A percentile compares a stretch with the other conserved stretches of the same genome.
Conservation (phyloP, 2,329 filamentous ascomycete species). For the Ophiostoma novo-ulmi region DNA sequence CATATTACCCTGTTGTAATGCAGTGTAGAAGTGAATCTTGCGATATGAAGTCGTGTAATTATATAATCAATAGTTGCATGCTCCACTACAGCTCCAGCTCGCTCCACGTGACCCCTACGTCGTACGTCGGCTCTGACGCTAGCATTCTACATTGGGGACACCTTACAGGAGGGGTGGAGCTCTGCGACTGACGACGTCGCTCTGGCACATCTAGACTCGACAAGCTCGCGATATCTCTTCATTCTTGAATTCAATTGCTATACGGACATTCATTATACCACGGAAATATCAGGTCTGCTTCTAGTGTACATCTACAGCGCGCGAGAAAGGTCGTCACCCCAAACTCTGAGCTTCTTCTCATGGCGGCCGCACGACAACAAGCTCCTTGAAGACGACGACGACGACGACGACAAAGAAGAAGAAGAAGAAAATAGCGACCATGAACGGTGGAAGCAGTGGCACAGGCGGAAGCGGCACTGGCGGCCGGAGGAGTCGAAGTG, state of each 20-base stretch:
- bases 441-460: not conserved
- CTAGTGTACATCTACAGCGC: not conserved
- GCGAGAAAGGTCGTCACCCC: not conserved
- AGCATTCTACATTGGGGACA: not conserved
- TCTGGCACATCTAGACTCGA: constrained; percentile 3
- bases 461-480: not conserved
- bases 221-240: not conserved
- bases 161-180: constrained; percentile 13
- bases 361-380: constrained; percentile 10
- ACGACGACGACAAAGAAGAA: too few species aligned
- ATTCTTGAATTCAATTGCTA: not conserved
- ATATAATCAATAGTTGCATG: not conserved
- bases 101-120: not conserved
- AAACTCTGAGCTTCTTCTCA: not conserved
- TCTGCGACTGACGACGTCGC: not conserved
- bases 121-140: not conserved
- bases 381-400: not conserved
- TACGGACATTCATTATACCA: not conserved
- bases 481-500: not conserved
- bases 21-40: not conserved
- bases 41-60: not conserved
- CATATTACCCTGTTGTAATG: too few species aligned
- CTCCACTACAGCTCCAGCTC: not conserved
- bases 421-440: not conserved
- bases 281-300: not conserved